Evolutionary conservation across 2,329 filamentous ascomycete species (phyloP).

Genomic region (Talaromyces sp.): DNA sequence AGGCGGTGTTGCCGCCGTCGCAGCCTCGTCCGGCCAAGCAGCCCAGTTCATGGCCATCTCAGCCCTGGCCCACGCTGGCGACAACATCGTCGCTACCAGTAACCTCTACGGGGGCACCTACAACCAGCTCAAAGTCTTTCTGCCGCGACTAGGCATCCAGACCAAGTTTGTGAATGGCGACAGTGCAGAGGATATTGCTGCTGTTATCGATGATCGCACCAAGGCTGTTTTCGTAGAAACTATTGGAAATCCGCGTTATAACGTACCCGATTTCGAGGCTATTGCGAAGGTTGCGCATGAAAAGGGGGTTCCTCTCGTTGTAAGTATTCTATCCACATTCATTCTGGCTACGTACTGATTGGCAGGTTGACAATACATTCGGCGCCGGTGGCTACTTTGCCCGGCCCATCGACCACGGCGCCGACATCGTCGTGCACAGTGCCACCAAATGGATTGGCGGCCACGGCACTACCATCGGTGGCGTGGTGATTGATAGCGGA

Average conservation of each 20-base stretch:
- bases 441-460: slow-evolving; percentile 97
- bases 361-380: slow-evolving; percentile 86
- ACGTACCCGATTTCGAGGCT: slow-evolving; percentile 84
- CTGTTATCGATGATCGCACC: slow-evolving; percentile 84
- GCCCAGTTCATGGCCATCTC: slow-evolving; percentile 89
- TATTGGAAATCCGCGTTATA: slow-evolving; percentile 92
- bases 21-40: slow-evolving; percentile 79
- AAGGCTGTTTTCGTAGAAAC: slow-evolving; percentile 90
- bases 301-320: slow-evolving; percentile 63
- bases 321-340: slow-evolving; percentile 23
- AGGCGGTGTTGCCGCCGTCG: slow-evolving; percentile 82
- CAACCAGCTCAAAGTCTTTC: slow-evolving; percentile 91
- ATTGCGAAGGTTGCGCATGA: slow-evolving; percentile 77
- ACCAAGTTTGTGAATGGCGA: slow-evolving; percentile 88
- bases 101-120: slow-evolving; percentile 95
- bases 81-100: slow-evolving; percentile 88
- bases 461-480: slow-evolving; percentile 87
- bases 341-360: slow-evolving; percentile 7
- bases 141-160: slow-evolving; percentile 79
- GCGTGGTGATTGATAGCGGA: slow-evolving; percentile 80
- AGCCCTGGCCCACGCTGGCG: slow-evolving; percentile 78
- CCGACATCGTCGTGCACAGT: slow-evolving; percentile 90
- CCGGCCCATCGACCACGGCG: slow-evolving; percentile 82
- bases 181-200: slow-evolving; percentile 71
- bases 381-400: slow-evolving; percentile 87